Conservation (phyloP, 1,139 yeast species). For the Trichomonascaceae sp. region DNA sequence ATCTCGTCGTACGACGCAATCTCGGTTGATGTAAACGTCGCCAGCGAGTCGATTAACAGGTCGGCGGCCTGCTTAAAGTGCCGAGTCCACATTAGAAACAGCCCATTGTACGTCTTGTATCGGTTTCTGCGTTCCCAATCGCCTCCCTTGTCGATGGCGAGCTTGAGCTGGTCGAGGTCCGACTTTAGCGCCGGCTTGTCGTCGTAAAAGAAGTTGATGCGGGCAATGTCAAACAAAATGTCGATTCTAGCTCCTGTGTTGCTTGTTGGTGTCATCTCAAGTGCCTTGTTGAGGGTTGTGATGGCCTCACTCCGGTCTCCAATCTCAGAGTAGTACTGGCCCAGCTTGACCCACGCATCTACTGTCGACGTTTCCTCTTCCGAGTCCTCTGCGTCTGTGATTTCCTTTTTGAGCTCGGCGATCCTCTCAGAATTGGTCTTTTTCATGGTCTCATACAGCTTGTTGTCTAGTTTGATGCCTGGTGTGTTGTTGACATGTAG, state of each 20-base stretch:
- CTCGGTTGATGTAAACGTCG: constrained; percentile 95
- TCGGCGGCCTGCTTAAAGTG: constrained; percentile 75
- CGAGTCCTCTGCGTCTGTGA: constrained; percentile 69
- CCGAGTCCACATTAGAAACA: constrained; percentile 73
- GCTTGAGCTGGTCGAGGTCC: constrained; percentile 60
- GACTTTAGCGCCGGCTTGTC: constrained; percentile 61
- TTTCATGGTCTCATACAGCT: constrained; percentile 37
- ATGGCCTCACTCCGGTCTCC: constrained; percentile 73
- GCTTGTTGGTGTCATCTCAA: constrained; percentile 59
- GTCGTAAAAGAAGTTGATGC: constrained; percentile 78
- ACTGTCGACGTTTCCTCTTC: constrained; percentile 82
- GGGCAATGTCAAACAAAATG: constrained; percentile 60
- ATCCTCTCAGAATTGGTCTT: constrained; percentile 43
- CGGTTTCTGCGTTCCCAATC: constrained; percentile 98
- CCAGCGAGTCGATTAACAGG: constrained; percentile 75
- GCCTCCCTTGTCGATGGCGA: constrained; percentile 85
- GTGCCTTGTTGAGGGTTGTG: constrained; percentile 57
- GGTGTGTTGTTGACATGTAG: constrained; percentile 40
- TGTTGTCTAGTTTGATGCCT: constrained; percentile 40
- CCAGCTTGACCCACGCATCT: constrained; percentile 65
- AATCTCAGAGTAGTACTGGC: constrained; percentile 76
- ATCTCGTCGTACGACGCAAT: constrained; percentile 80
- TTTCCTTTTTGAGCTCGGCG: constrained; percentile 43
- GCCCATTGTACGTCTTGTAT: constrained; percentile 82
- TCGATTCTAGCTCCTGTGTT: constrained; percentile 90